These are phyloP conservation scores for Trichosporon asahii DNA, from an alignment of 1,284 basidiomycete species.

Conservation along the genomic window DNA sequence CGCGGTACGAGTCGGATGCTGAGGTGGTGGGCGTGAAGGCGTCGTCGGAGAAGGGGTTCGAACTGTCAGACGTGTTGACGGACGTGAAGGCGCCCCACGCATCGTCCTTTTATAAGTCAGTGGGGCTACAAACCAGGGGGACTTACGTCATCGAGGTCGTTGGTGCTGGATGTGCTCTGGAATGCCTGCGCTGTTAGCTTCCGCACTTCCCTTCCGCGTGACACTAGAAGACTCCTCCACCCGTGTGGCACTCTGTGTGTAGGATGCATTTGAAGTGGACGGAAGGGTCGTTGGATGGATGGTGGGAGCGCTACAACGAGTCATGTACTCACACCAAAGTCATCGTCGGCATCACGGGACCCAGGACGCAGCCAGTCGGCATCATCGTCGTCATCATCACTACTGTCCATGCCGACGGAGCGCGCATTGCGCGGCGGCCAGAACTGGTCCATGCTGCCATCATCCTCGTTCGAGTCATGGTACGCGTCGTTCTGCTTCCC, in stretches of 20 bases:
- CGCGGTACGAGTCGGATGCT: constrained; percentile 13
- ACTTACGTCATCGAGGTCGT: constrained; percentile 33
- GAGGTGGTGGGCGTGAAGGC: constrained; percentile 28
- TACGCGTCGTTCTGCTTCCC: constrained; percentile 29
- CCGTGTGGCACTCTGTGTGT: not conserved
- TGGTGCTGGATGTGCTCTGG: constrained; percentile 23
- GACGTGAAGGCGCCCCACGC: constrained; percentile 49
- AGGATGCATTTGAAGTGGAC: too few relatives aligned
- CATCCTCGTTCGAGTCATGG: constrained; percentile 33
- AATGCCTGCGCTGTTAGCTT: constrained; percentile 23
- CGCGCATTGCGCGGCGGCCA: constrained; percentile 20
- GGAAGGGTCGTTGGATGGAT: not conserved
- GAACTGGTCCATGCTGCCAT: constrained; percentile 29
- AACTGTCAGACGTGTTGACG: constrained; percentile 19
- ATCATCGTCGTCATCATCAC: constrained; percentile 48
- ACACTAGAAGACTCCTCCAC: not conserved
- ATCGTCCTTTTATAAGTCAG: constrained; percentile 27
- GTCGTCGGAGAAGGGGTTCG: constrained; percentile 49
- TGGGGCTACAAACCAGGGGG: not conserved
- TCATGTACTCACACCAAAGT: constrained; percentile 40
- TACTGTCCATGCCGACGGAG: constrained; percentile 32
- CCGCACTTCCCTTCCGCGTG: not conserved
- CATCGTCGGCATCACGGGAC: constrained; percentile 26
- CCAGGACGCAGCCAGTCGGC: constrained; percentile 46
- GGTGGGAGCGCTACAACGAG: not conserved